Percentiles rank a stretch among this genome's conserved stretches.
These are phyloP conservation scores for Lolium perenne DNA, from an alignment of 176 grass and related monocot species.

Conservation along the genomic window DNA sequence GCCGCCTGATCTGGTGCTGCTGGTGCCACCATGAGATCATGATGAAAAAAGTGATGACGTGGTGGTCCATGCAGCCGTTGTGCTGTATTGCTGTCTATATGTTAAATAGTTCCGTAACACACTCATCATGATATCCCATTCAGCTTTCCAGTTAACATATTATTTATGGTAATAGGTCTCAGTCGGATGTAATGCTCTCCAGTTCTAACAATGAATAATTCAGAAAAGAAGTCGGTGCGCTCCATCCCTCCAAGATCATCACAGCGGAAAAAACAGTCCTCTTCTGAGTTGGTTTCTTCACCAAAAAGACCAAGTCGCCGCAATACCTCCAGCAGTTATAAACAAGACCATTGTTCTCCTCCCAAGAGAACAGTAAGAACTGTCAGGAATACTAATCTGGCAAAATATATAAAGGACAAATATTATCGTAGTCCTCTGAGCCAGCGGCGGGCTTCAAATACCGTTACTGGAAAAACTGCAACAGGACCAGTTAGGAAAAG, in stretches of 20 bases:
- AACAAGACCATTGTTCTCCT: conserved; percentile 38
- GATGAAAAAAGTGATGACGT: too few relatives aligned
- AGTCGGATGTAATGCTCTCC: conserved; percentile 10
- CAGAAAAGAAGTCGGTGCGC: conserved; percentile 58
- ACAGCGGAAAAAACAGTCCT: conserved; percentile 30
- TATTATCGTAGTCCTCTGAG: conserved; percentile 49
- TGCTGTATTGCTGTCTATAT: background rate
- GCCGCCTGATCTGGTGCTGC: too few relatives aligned
- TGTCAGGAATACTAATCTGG: conserved; percentile 39
- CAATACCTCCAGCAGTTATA: conserved; percentile 54
- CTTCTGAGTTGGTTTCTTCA: conserved; percentile 43
- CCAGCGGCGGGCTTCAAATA: conserved; percentile 36
- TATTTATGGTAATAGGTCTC: conserved; percentile 34
- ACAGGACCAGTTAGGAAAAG: conserved; percentile 43
- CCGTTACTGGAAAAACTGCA: conserved; percentile 45
- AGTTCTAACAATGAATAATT: conserved; percentile 47
- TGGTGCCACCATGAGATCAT: too few relatives aligned
- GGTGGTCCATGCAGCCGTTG: too few relatives aligned
- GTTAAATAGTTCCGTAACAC: background rate
- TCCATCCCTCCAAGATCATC: conserved; percentile 55
- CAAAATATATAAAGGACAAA: conserved; percentile 47
- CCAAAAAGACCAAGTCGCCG: conserved; percentile 36
- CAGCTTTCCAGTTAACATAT: conserved; percentile 29
- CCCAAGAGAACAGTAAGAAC: conserved; percentile 54
- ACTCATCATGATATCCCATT: conserved; percentile 4